These are phyloP conservation scores for Colletotrichum sidae DNA, from an alignment of 2,329 filamentous ascomycete species.

Conservation along the genomic window DNA sequence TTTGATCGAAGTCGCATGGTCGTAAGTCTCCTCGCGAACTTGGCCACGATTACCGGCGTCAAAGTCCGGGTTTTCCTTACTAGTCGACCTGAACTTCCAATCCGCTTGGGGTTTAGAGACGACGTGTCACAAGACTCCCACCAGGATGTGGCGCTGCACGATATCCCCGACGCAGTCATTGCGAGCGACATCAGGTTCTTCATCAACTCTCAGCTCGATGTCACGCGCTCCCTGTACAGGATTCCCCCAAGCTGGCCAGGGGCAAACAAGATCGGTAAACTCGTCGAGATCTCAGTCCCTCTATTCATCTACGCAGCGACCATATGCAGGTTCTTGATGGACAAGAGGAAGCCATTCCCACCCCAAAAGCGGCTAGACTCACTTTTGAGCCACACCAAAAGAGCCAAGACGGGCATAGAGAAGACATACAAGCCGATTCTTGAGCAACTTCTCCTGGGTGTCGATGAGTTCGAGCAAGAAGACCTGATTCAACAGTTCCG, in stretches of 20 bases:
- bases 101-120: background rate
- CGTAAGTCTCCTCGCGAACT: background rate
- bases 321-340: conserved; percentile 40
- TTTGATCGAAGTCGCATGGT: background rate
- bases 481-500: conserved; percentile 33
- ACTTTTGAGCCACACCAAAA: background rate
- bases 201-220: background rate
- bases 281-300: conserved; percentile 42
- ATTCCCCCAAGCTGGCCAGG: conserved; percentile 7
- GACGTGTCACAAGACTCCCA: background rate
- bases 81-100: conserved; percentile 12
- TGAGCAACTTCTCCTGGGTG: background rate
- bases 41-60: background rate
- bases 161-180: background rate
- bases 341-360: background rate
- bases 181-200: conserved; percentile 10
- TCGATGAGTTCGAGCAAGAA: background rate
- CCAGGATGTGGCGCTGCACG: background rate
- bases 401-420: background rate
- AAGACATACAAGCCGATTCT: background rate
- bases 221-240: background rate
- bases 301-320: conserved; percentile 47
- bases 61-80: conserved; percentile 5
- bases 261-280: conserved; percentile 17
- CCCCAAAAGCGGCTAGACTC: background rate